Percentiles rank a stretch among this genome's conserved stretches.
These are phyloP conservation scores for Didymella sp. DNA, from an alignment of 2,329 filamentous ascomycete genomes.

Conservation along the genomic window DNA sequence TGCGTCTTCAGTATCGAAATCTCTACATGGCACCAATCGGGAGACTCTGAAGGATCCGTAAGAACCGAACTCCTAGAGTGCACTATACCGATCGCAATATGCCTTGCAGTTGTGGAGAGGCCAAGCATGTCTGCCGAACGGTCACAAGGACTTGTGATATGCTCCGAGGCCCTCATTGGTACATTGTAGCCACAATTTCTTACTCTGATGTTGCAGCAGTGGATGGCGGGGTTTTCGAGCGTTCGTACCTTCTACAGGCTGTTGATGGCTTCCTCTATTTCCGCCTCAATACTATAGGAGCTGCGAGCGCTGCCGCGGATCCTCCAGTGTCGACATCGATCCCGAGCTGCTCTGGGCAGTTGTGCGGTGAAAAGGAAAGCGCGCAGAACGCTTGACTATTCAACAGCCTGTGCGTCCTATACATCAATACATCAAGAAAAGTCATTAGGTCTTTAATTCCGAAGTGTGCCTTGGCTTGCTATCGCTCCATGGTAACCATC, in stretches of 20 bases:
- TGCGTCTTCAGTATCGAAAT: conserved; percentile 2
- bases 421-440: background rate
- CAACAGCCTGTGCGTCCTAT: background rate
- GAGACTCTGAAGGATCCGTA: background rate
- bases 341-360: background rate
- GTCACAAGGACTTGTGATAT: background rate
- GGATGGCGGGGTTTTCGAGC: too few relatives aligned
- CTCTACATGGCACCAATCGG: background rate
- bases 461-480: background rate
- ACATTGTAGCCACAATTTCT: background rate
- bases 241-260: too few relatives aligned
- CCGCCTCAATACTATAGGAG: background rate
- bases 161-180: background rate
- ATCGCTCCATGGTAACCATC: background rate
- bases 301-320: background rate
- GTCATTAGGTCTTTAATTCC: background rate
- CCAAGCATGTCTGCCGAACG: background rate
- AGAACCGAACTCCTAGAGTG: background rate
- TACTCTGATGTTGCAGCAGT: background rate
- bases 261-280: background rate
- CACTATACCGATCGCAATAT: background rate
- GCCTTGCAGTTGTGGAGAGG: background rate
- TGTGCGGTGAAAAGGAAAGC: background rate
- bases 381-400: background rate
- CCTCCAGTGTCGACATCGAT: background rate